Evolutionary conservation across 768 basidiomycete genomes (phyloP), one percentile per base, ranked within the genome.

Genomic region (Xerocomus potaroensis): DNA sequence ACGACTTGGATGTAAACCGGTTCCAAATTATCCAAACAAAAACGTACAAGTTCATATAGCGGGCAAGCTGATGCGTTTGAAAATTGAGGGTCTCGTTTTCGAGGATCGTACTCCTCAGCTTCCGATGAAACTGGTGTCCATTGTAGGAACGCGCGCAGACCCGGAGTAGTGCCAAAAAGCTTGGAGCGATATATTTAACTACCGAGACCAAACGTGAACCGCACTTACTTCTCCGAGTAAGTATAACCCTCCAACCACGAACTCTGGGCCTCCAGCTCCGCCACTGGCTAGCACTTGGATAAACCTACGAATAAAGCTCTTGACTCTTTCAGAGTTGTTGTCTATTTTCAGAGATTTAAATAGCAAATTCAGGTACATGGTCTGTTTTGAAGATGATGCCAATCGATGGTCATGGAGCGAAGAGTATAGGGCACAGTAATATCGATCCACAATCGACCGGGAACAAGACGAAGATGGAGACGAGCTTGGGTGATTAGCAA

Each of bases 291-390:
- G 70, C 34, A 91, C 74, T 66, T 96, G 93, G 21, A 93, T 71
- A 36, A 96, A 82, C 37, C 95, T 69, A 57, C 87, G 78, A 22
- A 97, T 75, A 50, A 96, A 80, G 1, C 91, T 90, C 62, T 82
- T 83, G 15, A 86, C 76, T 8, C 95, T 76, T 38, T 79, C 79
- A 0, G 64, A 48, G 45, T 77, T 75, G 26, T 57, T 58, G 53
- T 85, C 84, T 3, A 75, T 75, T 66, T 94, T 95, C 54, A 96
- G 68, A 2, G 88, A 84, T 57, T 90, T 93, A 79, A 94, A 94
- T 16, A 97, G 65, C 15, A 99, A 68, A 61, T 97, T 98, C 46
- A 99, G 78, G 65, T 95, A 98, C 84, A 98, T 88, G 5, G 93
- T 92, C 63, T 98, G 93, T 61, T 98, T 98, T 2, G 85, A 87